phyloP scores from a whole-genome alignment of 371 early-diverging fungal species.

The Chytridium lagenaria region DNA sequence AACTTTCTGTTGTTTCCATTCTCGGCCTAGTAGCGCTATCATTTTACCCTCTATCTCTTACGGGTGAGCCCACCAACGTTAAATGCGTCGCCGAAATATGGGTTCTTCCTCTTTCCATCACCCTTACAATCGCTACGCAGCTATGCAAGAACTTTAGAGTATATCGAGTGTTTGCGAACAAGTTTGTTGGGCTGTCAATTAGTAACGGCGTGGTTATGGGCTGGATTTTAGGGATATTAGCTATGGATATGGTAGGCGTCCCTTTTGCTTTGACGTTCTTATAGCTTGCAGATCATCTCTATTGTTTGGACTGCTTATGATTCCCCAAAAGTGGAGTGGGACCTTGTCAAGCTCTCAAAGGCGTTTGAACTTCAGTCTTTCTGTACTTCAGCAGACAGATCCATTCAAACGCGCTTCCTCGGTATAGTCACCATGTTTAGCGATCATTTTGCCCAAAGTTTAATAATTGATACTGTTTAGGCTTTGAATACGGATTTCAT shows the following conservation, averaged over 20 bases:
- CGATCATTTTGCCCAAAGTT: too few relatives aligned
- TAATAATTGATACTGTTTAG: not conserved
- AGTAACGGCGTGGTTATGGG: constrained; percentile 8
- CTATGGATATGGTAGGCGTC: not conserved
- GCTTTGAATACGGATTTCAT: not conserved
- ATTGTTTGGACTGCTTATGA: not conserved
- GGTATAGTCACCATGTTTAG: too few relatives aligned
- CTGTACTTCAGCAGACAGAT: not conserved
- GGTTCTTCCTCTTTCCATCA: constrained; percentile 28
- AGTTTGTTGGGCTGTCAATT: not conserved
- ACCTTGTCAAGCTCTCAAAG: not conserved
- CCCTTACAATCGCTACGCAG: constrained; percentile 23
- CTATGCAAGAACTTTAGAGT: constrained; percentile 28
- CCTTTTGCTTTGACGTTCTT: not conserved
- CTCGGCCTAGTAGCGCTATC: constrained; percentile 12
- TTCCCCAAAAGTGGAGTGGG: constrained; percentile 3
- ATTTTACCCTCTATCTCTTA: constrained; percentile 26
- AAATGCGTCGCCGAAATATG: constrained; percentile 28
- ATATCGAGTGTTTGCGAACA: constrained; percentile 13
- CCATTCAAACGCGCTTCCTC: not conserved
- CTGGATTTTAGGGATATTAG: not conserved
- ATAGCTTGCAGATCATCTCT: not conserved
- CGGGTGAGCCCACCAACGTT: constrained; percentile 19
- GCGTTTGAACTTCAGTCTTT: not conserved
- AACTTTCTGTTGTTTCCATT: constrained; percentile 21